A percentile compares a stretch with the other conserved stretches of the same genome.
These are phyloP conservation scores for Closterium sp. DNA, from an alignment of 139 green algal species.

Conservation along the genomic window DNA sequence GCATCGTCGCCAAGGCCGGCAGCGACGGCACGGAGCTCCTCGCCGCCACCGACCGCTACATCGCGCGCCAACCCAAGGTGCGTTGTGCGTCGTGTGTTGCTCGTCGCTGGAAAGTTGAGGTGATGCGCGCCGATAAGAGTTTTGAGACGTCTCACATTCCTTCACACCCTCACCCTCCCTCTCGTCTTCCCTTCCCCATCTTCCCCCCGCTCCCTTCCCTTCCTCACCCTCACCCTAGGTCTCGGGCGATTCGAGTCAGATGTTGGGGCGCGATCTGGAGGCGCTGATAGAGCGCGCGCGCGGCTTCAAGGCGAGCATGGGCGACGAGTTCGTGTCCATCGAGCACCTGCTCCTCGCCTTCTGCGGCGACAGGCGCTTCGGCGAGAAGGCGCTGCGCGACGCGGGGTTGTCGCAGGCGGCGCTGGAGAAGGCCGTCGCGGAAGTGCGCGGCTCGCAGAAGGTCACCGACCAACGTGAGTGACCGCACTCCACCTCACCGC, in stretches of 20 bases:
- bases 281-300: conserved; percentile 76
- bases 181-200: neutral
- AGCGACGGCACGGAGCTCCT: conserved; percentile 74
- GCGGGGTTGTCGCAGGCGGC: conserved; percentile 67
- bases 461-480: conserved; percentile 57
- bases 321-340: conserved; percentile 84
- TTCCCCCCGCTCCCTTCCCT: no score
- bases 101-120: no score
- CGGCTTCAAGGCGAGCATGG: conserved; percentile 60
- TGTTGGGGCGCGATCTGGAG: conserved; percentile 92
- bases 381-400: conserved; percentile 63
- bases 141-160: no score
- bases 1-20: conserved; percentile 84
- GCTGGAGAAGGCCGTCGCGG: conserved; percentile 75
- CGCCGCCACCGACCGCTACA: conserved; percentile 75
- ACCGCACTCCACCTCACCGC: no score
- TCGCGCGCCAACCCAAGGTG: conserved; percentile 71
- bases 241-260: conserved; percentile 69
- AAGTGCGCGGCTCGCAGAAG: conserved; percentile 75
- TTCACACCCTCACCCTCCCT: no score
- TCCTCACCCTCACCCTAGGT: conserved; percentile 53
- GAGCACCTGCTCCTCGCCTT: conserved; percentile 93
- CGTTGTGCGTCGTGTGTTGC: no score
- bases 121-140: no score
- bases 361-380: conserved; percentile 77